These are phyloP conservation scores for Sporothrix globosa DNA, from an alignment of 2,329 filamentous ascomycete species.

Conservation along the genomic window DNA sequence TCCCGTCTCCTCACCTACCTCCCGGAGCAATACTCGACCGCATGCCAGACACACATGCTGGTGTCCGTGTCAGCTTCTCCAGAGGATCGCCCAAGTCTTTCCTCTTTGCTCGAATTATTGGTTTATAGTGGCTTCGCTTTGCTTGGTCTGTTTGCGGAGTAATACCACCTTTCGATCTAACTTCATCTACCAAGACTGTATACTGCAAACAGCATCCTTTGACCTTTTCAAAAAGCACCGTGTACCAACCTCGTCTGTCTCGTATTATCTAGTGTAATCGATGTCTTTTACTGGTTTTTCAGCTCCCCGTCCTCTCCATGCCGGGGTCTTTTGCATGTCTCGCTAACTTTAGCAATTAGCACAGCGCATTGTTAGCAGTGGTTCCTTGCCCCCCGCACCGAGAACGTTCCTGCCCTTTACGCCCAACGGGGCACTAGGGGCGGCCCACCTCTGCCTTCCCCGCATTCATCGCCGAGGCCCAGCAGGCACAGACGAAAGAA, in stretches of 20 bases:
- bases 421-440: constrained; percentile 2
- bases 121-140: constrained; percentile 9
- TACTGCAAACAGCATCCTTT: too few relatives aligned
- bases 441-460: constrained; percentile 14
- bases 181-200: background rate
- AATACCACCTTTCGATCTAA: background rate
- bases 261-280: background rate
- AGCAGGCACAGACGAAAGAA: background rate
- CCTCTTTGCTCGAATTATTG: constrained; percentile 14
- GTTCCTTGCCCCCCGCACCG: background rate
- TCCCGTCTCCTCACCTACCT: background rate
- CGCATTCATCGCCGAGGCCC: constrained; percentile 29
- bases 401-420: background rate
- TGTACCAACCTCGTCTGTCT: too few relatives aligned
- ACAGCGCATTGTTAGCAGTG: too few relatives aligned
- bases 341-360: too few relatives aligned
- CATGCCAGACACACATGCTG: constrained; percentile 7
- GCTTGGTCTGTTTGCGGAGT: background rate
- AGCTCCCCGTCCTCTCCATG: background rate
- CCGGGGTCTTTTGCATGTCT: too few relatives aligned
- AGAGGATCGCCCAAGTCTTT: constrained; percentile 8
- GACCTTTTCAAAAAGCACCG: too few relatives aligned
- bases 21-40: constrained; percentile 2
- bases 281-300: background rate
- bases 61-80: background rate